Evolutionary conservation across 2,329 filamentous ascomycete genomes (phyloP).

Genomic region (Colletotrichum agaves): DNA sequence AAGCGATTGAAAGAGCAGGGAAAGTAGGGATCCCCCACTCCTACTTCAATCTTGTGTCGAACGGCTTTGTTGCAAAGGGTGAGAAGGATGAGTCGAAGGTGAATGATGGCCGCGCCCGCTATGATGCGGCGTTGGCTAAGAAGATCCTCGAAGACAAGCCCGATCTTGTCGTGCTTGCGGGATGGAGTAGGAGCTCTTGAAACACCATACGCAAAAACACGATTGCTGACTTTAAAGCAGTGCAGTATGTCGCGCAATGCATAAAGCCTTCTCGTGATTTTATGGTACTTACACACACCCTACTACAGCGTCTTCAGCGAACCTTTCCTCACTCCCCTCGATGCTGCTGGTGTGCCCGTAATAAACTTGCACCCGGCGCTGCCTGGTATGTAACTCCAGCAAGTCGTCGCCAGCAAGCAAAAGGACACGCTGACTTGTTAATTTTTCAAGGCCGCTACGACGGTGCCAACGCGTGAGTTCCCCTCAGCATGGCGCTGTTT

Average conservation of each 20-base stretch:
- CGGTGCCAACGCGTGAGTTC: slow-evolving; percentile 71
- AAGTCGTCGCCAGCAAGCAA: too few relatives aligned
- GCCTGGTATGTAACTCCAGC: slow-evolving; percentile 61
- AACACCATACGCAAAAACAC: too few relatives aligned
- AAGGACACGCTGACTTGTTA: not conserved
- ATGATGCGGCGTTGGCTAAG: slow-evolving; percentile 79
- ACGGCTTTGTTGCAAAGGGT: slow-evolving; percentile 69
- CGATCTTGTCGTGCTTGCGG: slow-evolving; percentile 82
- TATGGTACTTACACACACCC: not conserved
- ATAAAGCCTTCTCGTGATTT: too few relatives aligned
- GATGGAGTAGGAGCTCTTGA: slow-evolving; percentile 66
- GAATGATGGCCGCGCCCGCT: slow-evolving; percentile 70
- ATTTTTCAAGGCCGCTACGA: slow-evolving; percentile 72
- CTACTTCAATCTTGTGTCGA: slow-evolving; percentile 84
- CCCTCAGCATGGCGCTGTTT: not conserved
- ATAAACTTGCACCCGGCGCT: slow-evolving; percentile 79
- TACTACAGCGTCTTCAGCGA: not conserved
- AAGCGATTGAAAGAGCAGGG: slow-evolving; percentile 47
- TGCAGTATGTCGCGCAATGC: not conserved
- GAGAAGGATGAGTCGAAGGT: slow-evolving; percentile 69
- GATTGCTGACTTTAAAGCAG: too few relatives aligned
- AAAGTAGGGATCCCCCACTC: slow-evolving; percentile 74
- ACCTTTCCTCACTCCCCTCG: slow-evolving; percentile 76
- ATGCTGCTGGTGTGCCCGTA: slow-evolving; percentile 69
- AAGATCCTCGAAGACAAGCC: slow-evolving; percentile 74